These are phyloP conservation scores for Eucalyptus camaldulensis DNA, from an alignment of 345 rosid genomes.

Conservation along the genomic window DNA sequence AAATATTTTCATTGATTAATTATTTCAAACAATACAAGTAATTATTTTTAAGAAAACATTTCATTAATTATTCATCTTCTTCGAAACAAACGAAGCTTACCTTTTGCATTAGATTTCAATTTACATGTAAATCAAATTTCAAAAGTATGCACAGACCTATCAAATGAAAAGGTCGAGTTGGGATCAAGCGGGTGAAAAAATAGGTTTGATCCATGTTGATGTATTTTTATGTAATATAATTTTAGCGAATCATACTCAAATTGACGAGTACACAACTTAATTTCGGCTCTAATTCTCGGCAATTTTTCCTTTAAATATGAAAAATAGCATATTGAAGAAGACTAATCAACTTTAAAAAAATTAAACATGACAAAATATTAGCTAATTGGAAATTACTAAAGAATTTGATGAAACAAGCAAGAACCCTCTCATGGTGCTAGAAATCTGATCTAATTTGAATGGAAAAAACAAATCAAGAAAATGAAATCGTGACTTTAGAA, in stretches of 20 bases:
- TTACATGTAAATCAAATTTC: background rate
- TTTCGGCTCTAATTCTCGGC: background rate
- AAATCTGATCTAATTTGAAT: background rate
- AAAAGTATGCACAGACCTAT: background rate
- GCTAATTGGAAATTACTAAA: background rate
- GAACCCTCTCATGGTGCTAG: background rate
- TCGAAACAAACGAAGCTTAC: background rate
- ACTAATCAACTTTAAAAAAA: background rate
- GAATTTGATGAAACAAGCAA: background rate
- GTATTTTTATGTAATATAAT: background rate
- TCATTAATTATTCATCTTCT: background rate
- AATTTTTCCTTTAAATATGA: too few relatives aligned
- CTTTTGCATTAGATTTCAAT: background rate
- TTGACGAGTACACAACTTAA: background rate
- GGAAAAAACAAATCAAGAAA: background rate
- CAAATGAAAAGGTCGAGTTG: rapidly evolving
- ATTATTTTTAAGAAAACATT: background rate
- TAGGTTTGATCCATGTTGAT: background rate
- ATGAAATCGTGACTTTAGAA: background rate
- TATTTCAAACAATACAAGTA: background rate
- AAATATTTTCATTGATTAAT: background rate
- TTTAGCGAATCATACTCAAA: background rate
- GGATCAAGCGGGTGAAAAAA: background rate
- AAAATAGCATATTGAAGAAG: background rate
- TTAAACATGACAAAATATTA: background rate